phyloP scores from a whole-genome alignment of 192 early-diverging fungal species.

The Mortierella hygrophila region DNA sequence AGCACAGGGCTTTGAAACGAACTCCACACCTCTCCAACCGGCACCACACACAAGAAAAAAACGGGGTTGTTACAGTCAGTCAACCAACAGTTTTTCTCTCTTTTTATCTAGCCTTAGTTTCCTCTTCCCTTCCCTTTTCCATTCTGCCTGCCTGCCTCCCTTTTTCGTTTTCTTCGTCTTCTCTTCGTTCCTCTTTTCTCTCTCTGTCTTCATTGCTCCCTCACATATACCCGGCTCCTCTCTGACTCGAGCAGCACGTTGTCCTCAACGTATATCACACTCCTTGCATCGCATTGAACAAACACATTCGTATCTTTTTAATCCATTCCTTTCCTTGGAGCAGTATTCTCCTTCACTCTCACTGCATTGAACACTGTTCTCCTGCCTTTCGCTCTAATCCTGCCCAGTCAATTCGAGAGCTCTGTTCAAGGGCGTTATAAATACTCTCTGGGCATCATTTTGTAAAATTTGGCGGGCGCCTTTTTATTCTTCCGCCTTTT shows the following conservation, averaged over 20 bases:
- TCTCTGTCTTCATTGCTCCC: background rate
- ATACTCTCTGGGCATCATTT: background rate
- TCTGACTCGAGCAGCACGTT: background rate
- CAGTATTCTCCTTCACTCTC: background rate
- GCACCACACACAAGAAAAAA: background rate
- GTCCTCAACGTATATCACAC: background rate
- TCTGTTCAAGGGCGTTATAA: background rate
- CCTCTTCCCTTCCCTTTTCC: background rate
- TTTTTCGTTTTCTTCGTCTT: background rate
- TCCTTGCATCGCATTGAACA: background rate
- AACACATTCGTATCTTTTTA: background rate
- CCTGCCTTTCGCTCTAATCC: background rate
- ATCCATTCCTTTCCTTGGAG: background rate
- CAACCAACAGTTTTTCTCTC: background rate
- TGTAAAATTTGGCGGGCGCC: conserved; percentile 7
- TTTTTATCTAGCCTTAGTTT: background rate
- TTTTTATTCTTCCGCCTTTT: conserved; percentile 7
- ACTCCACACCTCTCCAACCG: background rate
- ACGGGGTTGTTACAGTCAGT: background rate
- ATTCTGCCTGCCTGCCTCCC: background rate
- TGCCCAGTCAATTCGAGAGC: background rate
- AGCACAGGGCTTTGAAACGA: conserved; percentile 3
- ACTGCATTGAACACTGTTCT: background rate
- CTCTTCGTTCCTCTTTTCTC: background rate
- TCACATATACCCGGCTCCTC: conserved; percentile 7